These are phyloP conservation scores for Trichoderma erinaceum DNA, from an alignment of 495 filamentous ascomycete species.

Conservation along the genomic window DNA sequence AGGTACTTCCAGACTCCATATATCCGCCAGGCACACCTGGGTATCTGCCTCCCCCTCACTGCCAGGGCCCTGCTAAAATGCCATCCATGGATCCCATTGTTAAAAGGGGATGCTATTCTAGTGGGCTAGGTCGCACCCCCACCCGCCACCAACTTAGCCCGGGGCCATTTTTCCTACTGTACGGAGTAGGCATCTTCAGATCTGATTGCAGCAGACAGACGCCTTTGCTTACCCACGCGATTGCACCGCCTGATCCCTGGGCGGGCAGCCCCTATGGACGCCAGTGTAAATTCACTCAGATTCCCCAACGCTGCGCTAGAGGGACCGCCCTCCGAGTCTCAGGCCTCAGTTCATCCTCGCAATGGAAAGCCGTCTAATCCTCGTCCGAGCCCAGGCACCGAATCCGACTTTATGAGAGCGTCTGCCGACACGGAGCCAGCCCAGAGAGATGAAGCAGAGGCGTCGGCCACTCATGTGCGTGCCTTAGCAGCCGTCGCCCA, in stretches of 20 bases:
- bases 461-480: conserved; percentile 19
- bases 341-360: background rate
- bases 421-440: background rate
- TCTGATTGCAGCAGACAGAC: background rate
- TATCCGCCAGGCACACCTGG: background rate
- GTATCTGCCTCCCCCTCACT: background rate
- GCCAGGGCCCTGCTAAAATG: background rate
- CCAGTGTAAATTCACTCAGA: background rate
- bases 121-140: background rate
- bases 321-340: background rate
- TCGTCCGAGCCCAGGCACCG: background rate
- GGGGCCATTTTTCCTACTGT: background rate
- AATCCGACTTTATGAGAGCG: background rate
- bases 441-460: background rate
- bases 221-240: background rate
- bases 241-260: background rate
- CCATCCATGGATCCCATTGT: background rate
- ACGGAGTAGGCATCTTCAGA: background rate
- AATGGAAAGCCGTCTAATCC: background rate
- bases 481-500: conserved; percentile 52
- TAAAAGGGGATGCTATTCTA: background rate
- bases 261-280: background rate
- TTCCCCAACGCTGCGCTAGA: background rate
- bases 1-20: background rate
- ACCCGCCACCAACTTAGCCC: background rate